These are phyloP conservation scores for Ceratobasidium theobromae DNA, from an alignment of 1,284 basidiomycete genomes.

Conservation along the genomic window DNA sequence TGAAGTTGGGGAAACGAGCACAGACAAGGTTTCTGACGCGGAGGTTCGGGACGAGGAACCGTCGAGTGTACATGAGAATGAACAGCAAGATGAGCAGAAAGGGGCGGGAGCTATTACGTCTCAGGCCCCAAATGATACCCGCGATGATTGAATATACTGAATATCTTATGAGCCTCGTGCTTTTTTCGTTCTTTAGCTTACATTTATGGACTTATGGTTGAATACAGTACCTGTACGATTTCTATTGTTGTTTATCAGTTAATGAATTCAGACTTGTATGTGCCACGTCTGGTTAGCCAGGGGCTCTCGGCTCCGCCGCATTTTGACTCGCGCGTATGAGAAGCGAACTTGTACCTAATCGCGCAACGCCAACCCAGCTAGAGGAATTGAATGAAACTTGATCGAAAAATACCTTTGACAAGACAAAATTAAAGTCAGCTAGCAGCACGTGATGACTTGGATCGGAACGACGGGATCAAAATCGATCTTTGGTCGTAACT, in stretches of 20 bases:
- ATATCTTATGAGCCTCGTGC: neutral
- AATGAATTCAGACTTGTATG: slow-evolving; percentile 15
- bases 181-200: neutral
- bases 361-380: neutral
- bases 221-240: neutral
- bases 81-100: neutral
- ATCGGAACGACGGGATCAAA: slow-evolving; percentile 20
- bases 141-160: slow-evolving; percentile 1
- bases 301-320: neutral
- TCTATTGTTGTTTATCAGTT: slow-evolving; percentile 29
- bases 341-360: neutral
- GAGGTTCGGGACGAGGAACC: slow-evolving; percentile 19
- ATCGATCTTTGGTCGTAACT: neutral
- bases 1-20: neutral
- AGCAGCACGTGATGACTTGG: slow-evolving; percentile 1
- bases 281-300: neutral
- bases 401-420: too few species aligned
- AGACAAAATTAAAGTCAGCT: neutral
- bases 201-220: slow-evolving; percentile 5
- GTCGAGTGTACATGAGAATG: slow-evolving; percentile 73
- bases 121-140: neutral
- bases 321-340: neutral
- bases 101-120: neutral
- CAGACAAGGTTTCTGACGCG: neutral
- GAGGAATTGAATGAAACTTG: too few species aligned